Evolutionary conservation across 257 asterid genomes (phyloP), one percentile per base, ranked within the genome.

Genomic region (Nicotiana paniculata): DNA sequence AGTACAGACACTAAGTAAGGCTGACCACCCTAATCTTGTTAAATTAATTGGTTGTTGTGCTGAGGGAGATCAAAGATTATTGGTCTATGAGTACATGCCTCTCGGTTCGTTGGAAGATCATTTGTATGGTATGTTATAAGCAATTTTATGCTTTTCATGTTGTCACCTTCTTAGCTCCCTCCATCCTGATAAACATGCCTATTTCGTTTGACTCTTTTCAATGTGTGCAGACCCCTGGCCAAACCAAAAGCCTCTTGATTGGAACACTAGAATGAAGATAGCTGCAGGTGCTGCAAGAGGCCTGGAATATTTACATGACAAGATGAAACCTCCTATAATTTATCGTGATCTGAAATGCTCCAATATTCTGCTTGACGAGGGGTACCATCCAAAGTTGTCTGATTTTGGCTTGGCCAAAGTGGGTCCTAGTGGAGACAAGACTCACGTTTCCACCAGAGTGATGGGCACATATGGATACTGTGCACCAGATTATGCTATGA

Each of bases 391-490:
- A n/a, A 94, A 92, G 74, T 81, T 94, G 55, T 94, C 98, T n/a
- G 98, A 94, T 87, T 94, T 94, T 48, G 98, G 98, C 24, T 86
- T 94, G 84, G 98, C 98, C 51, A 93, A 90, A 87, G 95, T 88
- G 0, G 96, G 96, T 8, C 97, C 98, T 9, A 81, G 88, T 1
- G 98, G 97, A 51, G 98, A 89, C 72, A 86, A 90, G 82, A 91
- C 95, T 46, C 98, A 94, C 81, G 97, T 94, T 70, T 90, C 95
- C 35, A 94, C 98, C 58, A 82, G 98, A 84, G 98, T 94, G 80
- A 94, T 94, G 98, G 98, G 98, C 62, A 94, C 98, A 2, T 92
- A 94, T 58, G 98, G 98, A 21, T 94, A 94, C 66, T 92, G 96
- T 87, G 98, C 96, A 39, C 98, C 98, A 3, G 95, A 94, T 51